Percentiles rank a stretch among this genome's conserved stretches.
Conservation (phyloP, 2,329 filamentous ascomycete genomes). For the Nigrospora oryzae region DNA sequence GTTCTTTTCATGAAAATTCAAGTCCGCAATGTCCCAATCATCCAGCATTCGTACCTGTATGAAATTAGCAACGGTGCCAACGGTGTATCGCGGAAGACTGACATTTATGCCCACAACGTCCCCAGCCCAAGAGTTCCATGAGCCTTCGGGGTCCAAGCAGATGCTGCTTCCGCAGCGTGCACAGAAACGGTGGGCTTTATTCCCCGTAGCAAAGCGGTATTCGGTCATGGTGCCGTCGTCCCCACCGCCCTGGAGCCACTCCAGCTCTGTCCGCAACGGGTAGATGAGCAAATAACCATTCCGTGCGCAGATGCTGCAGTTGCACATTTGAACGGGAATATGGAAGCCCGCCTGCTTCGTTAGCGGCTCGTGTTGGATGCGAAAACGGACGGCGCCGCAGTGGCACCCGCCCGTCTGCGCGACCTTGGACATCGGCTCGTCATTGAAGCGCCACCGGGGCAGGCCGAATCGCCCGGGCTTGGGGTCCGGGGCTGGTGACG, state of each 20-base stretch:
- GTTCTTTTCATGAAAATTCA: conserved; percentile 4
- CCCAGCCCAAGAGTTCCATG: conserved; percentile 4
- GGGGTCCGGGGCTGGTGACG: too few species aligned
- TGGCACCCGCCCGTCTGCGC: conserved; percentile 16
- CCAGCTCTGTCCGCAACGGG: conserved; percentile 2
- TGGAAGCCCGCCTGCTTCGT: conserved; percentile 3
- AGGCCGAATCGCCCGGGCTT: not conserved
- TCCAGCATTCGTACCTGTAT: conserved; percentile 3
- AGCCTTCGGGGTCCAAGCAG: conserved; percentile 2
- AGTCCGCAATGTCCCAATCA: conserved; percentile 1
- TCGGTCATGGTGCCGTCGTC: not conserved
- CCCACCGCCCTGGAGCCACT: conserved; percentile 2
- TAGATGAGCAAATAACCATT: conserved; percentile 5
- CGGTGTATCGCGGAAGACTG: not conserved
- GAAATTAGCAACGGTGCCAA: too few species aligned
- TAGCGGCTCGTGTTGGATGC: conserved; percentile 1
- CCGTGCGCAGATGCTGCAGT: conserved; percentile 4
- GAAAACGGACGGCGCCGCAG: conserved; percentile 4
- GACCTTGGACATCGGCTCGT: not conserved
- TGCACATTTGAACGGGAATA: conserved; percentile 3
- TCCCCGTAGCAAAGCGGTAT: conserved; percentile 4
- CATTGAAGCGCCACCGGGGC: not conserved
- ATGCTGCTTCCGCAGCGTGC: conserved; percentile 4
- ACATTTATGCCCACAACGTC: conserved; percentile 6
- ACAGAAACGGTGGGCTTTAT: conserved; percentile 4